Evolutionary conservation across 306 rosid genomes (phyloP).

Genomic region (Begonia fuchsioides): DNA sequence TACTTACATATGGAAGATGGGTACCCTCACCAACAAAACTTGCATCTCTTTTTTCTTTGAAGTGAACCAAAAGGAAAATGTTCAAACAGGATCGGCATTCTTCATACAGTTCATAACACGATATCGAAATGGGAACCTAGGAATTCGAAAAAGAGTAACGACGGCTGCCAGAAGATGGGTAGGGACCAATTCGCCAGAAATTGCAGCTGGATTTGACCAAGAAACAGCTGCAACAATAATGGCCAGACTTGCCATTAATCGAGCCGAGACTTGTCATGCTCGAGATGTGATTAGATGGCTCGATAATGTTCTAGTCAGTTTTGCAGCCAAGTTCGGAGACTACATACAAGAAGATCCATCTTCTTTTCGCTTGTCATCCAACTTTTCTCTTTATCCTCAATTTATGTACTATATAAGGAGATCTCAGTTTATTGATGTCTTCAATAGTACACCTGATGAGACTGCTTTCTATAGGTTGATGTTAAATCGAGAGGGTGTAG

Average conservation of each 20-base stretch:
- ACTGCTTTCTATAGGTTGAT: conserved; percentile 70
- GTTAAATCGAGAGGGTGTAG: conserved; percentile 80
- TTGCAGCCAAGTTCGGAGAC: conserved; percentile 79
- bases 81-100: conserved; percentile 71
- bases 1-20: conserved; percentile 65
- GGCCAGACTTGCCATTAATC: conserved; percentile 75
- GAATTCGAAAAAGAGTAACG: conserved; percentile 53
- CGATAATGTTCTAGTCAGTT: conserved; percentile 52
- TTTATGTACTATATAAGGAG: conserved; percentile 80
- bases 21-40: conserved; percentile 51
- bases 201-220: conserved; percentile 80
- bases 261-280: conserved; percentile 59
- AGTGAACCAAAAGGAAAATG: conserved; percentile 41
- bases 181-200: conserved; percentile 51
- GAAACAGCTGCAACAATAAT: conserved; percentile 83
- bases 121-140: conserved; percentile 60
- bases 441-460: conserved; percentile 71
- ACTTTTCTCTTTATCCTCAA: conserved; percentile 80
- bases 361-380: conserved; percentile 58
- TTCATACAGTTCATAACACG: conserved; percentile 60
- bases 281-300: conserved; percentile 87
- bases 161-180: conserved; percentile 96
- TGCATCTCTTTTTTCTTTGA: conserved; percentile 84
- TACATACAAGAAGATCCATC: conserved; percentile 76
- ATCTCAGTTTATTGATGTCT: conserved; percentile 83